Evolutionary conservation across 2,329 filamentous ascomycete genomes (phyloP).

Genomic region (Neofusicoccum sp.): DNA sequence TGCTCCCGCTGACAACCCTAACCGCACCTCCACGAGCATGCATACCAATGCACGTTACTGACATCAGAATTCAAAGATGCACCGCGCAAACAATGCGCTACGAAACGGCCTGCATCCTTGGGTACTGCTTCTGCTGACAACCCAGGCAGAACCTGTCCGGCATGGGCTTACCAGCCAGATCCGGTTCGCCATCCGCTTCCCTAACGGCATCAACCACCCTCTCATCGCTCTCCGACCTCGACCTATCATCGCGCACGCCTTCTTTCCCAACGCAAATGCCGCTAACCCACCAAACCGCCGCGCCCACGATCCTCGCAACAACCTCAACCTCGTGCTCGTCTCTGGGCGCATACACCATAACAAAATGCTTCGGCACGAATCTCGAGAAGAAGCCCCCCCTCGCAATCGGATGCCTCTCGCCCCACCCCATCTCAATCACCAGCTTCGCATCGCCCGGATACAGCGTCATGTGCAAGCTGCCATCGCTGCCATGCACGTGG

Average conservation of each 20-base stretch:
- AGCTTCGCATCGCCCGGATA: conserved; percentile 76
- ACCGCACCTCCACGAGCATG: conserved; percentile 1
- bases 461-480: conserved; percentile 77
- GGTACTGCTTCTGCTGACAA: conserved; percentile 13
- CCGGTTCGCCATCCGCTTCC: neutral
- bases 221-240: conserved; percentile 26
- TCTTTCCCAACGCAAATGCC: conserved; percentile 37
- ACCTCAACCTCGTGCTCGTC: conserved; percentile 68
- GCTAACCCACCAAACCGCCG: conserved; percentile 70
- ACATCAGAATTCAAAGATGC: neutral
- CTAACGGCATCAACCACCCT: neutral
- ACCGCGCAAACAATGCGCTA: neutral
- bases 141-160: conserved; percentile 12
- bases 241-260: conserved; percentile 25
- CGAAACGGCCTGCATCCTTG: neutral
- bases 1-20: neutral
- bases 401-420: conserved; percentile 68
- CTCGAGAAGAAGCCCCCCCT: conserved; percentile 66
- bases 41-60: neutral
- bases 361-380: conserved; percentile 73
- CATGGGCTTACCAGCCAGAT: neutral
- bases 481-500: conserved; percentile 77
- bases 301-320: conserved; percentile 70
- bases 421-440: conserved; percentile 77
- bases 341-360: conserved; percentile 81